A percentile compares a stretch with the other conserved stretches of the same genome.
These are phyloP conservation scores for Pouteria glomerata DNA, from an alignment of 148 eudicot species.

Conservation along the genomic window DNA sequence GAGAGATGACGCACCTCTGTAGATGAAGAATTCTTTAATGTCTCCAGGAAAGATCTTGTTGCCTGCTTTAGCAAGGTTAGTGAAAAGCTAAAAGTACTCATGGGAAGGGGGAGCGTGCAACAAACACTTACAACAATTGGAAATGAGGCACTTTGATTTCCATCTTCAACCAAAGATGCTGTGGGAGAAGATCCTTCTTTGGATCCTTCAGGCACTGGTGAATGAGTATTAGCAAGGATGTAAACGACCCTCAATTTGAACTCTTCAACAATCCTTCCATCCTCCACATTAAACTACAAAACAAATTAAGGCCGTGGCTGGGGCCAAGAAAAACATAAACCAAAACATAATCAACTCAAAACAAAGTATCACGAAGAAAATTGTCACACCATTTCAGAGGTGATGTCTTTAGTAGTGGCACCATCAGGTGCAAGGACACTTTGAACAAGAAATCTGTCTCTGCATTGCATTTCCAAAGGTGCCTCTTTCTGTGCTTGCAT, in stretches of 20 bases:
- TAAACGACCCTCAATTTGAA: constrained; percentile 70
- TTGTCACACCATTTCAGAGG: constrained; percentile 54
- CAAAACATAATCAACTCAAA: background rate
- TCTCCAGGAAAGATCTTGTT: too few relatives aligned
- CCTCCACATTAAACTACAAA: constrained; percentile 67
- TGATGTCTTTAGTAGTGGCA: constrained; percentile 52
- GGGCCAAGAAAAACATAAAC: background rate
- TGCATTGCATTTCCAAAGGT: constrained; percentile 79
- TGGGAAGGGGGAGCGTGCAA: background rate
- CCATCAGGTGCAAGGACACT: constrained; percentile 59
- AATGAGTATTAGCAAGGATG: constrained; percentile 87
- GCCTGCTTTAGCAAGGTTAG: too few relatives aligned
- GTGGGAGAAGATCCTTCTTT: constrained; percentile 83
- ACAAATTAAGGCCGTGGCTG: constrained; percentile 12
- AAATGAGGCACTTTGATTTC: constrained; percentile 36
- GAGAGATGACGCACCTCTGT: too few relatives aligned
- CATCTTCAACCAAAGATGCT: constrained; percentile 46
- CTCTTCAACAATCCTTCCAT: constrained; percentile 64
- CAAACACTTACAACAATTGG: constrained; percentile 49
- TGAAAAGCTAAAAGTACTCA: too few relatives aligned
- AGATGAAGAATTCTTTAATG: too few relatives aligned
- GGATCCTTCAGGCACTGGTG: constrained; percentile 89
- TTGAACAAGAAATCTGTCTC: constrained; percentile 84
- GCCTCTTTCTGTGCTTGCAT: constrained; percentile 88
- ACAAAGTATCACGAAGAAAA: background rate